These are phyloP conservation scores for Daldinia decipiens DNA, from an alignment of 495 filamentous ascomycete genomes.

Conservation along the genomic window DNA sequence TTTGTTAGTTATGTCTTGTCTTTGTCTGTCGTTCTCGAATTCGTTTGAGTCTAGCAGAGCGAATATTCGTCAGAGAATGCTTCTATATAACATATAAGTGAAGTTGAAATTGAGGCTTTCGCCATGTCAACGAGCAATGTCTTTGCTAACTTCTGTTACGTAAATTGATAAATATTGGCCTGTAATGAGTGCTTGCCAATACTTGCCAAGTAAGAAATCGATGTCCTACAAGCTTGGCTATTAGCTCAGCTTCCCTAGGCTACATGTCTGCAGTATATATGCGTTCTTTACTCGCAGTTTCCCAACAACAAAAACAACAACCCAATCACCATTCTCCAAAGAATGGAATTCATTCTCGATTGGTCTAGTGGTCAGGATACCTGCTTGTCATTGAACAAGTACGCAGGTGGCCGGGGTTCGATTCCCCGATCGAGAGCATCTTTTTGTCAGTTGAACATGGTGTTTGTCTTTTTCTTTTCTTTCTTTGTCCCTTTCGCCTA, in stretches of 20 bases:
- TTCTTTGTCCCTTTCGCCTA: no score
- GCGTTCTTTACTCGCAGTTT: not conserved
- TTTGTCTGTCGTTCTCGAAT: not conserved
- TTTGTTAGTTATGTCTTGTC: not conserved
- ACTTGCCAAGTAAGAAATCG: not conserved
- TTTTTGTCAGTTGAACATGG: constrained; percentile 11
- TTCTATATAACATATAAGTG: not conserved
- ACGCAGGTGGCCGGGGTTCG: constrained; percentile 56
- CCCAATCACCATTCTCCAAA: constrained; percentile 16
- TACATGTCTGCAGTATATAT: not conserved
- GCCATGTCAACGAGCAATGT: not conserved
- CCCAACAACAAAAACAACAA: not conserved
- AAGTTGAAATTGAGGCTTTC: constrained; percentile 8
- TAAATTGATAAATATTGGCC: constrained; percentile 4
- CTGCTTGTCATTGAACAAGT: constrained; percentile 48
- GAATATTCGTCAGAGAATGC: not conserved
- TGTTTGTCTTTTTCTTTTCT: constrained; percentile 10
- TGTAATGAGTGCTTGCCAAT: constrained; percentile 2
- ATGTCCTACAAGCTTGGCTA: not conserved
- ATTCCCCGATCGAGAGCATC: constrained; percentile 54
- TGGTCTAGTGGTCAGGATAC: constrained; percentile 55
- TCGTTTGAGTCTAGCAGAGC: not conserved
- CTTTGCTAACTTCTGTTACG: constrained; percentile 6
- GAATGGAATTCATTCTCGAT: constrained; percentile 41
- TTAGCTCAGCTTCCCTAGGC: no score